Evolutionary conservation across 1,284 basidiomycete species (phyloP), one percentile per base, ranked within the genome.

Genomic region (Xerocomus minutiporus): DNA sequence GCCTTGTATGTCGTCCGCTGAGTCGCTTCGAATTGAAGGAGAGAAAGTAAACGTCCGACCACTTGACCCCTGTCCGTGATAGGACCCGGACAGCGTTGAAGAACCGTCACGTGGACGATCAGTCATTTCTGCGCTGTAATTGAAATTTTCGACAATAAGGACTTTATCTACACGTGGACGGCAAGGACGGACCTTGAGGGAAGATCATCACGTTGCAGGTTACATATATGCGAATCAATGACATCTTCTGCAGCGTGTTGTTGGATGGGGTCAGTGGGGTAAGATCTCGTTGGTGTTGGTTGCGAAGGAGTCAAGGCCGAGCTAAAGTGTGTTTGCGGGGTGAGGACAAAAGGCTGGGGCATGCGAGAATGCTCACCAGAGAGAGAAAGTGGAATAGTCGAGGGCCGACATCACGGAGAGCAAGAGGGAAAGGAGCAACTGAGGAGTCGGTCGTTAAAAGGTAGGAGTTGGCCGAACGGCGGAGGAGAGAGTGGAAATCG

Each of bases 181-280:
- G 35, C 46, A 55, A 67, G 61, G 57, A 67, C 64, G 62, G 58
- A 66, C 66, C 64, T 60, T 64, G 63, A 60, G 63, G 61, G 65
- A 67, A 64, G 65, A 66, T 66, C 66, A 61, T 66, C 64, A 64
- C 65, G 63, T 67, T 69, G 59, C 48, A 28, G 15, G 47, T 58
- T 48, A 62, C 55, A 60, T 47, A 66, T 62, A 64, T 46, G 59
- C 17, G 65, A 54, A 57, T 61, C 55, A 53, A 66, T 66, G 64
- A 62, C 64, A 65, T 66, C 65, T 57, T 64, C 58, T 46, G 54
- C 57, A 64, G 56, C 65, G 61, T 66, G 65, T 57, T 57, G 59
- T 31, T 60, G 57, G 55, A 32, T 52, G 57, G 61, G 52, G 63
- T 66, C 65, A 46, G 62, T 43, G 61, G 63, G 63, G 65, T 60